Conservation (phyloP, 2,329 filamentous ascomycete genomes). For the Xylariaceae sp. region DNA sequence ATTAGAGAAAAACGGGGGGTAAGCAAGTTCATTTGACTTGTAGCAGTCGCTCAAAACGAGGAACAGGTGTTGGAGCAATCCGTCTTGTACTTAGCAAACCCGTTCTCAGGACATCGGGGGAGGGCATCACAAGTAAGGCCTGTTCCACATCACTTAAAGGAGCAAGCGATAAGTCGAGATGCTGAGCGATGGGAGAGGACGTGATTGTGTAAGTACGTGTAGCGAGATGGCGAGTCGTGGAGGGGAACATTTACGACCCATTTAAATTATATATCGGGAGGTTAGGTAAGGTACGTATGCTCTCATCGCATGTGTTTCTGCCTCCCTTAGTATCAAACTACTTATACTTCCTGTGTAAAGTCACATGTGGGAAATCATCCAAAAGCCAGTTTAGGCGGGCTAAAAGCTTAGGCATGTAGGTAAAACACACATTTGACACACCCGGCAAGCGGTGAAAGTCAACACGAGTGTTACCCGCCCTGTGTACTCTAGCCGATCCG, state of each 20-base stretch:
- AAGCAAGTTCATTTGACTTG: slow-evolving; percentile 8
- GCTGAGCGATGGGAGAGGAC: slow-evolving; percentile 16
- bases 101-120: slow-evolving; percentile 20
- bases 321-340: no score
- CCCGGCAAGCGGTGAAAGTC: slow-evolving; percentile 25
- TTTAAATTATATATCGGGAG: no score
- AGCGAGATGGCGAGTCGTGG: slow-evolving; percentile 27
- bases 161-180: not conserved
- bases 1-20: slow-evolving; percentile 11
- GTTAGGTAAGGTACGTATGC: no score
- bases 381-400: not conserved
- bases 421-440: slow-evolving; percentile 20
- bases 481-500: slow-evolving; percentile 35
- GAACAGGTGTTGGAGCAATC: slow-evolving; percentile 26
- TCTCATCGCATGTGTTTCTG: no score
- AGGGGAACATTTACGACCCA: slow-evolving; percentile 1
- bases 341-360: not conserved
- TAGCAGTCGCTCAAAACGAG: slow-evolving; percentile 19
- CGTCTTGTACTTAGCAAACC: slow-evolving; percentile 27
- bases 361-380: not conserved
- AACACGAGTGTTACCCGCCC: slow-evolving; percentile 33
- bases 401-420: not conserved
- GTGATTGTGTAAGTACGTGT: slow-evolving; percentile 2
- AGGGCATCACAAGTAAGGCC: slow-evolving; percentile 12
- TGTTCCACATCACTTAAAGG: slow-evolving; percentile 6